Base-by-base conservation (phyloP, 805 yeast species). In the Hanseniaspora meyeri region DNA sequence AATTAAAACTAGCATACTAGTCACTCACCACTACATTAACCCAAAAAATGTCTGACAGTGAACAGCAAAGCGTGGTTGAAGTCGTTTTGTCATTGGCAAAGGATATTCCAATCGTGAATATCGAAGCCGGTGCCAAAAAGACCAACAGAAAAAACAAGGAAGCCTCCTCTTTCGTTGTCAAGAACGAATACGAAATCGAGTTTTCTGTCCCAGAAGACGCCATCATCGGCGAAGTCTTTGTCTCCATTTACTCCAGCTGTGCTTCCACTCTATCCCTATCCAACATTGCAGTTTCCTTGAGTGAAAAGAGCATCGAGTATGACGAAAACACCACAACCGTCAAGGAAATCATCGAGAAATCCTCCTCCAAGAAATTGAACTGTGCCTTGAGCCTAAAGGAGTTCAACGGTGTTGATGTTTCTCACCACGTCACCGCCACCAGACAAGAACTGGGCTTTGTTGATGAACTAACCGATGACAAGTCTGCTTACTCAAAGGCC, bases 401-500 rank as follows among this genome's bases (percentile, higher is more conserved):
- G 11, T 69, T 68, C 55, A 66, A 61, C 10, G 58, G 63, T 10
- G 65, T 66, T 54, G 68, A 66, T 20, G 67, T 64, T n/a, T 55
- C 66, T 43, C 64, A 61, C 57, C 71, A 69, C 57, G 58, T 67
- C 8, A 51, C 65, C 17, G 61, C 64, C 31, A 60, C 67, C 45
- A 68, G 71, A 59, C 69, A 67, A 43, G 63, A 65, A 43, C 55
- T 68, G 49, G 72, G 72, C 1, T 68, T 69, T 55, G 57, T 64
- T 12, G 59, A 66, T 29, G 72, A 68, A 57, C 58, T 66, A 24
- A 64, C 59, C 2, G 72, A 69, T 57, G 65, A 62, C 16, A 49
- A 67, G 24, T 62, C 71, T 24, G 68, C 66, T 20, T 68, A 60
- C 61, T 67, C 71, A 1, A 58, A 64, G 38, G 66, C 71, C 9